phyloP scores from a whole-genome alignment of 2,329 filamentous ascomycete genomes.

The Macrophomina phaseolina region DNA sequence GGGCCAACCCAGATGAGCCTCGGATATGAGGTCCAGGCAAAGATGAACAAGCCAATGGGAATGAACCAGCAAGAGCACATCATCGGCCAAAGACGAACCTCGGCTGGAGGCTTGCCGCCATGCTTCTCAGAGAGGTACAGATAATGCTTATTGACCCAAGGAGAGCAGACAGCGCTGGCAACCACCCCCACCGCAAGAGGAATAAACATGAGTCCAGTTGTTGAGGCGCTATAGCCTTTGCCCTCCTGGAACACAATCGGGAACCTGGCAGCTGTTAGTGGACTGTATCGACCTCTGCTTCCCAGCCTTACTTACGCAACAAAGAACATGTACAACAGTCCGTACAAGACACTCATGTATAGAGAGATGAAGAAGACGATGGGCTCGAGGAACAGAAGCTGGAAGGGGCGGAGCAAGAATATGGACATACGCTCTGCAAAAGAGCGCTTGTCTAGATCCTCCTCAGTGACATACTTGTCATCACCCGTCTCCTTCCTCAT shows the following conservation, averaged over 20 bases:
- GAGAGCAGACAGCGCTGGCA: slow-evolving; percentile 68
- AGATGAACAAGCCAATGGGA: slow-evolving; percentile 69
- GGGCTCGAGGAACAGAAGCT: slow-evolving; percentile 81
- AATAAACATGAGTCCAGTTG: slow-evolving; percentile 86
- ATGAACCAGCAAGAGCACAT: slow-evolving; percentile 63
- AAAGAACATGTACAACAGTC: slow-evolving; percentile 78
- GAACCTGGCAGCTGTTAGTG: slow-evolving; percentile 48
- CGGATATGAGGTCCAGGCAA: slow-evolving; percentile 72
- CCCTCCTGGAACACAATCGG: slow-evolving; percentile 75
- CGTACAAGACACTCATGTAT: slow-evolving; percentile 85
- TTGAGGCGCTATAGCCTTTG: slow-evolving; percentile 77
- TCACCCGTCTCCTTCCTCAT: slow-evolving; percentile 73
- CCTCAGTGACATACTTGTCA: slow-evolving; percentile 73
- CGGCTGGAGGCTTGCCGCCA: slow-evolving; percentile 76
- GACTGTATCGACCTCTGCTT: slow-evolving; percentile 38
- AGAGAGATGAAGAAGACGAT: slow-evolving; percentile 84
- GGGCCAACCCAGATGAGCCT: slow-evolving; percentile 73
- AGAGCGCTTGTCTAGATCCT: slow-evolving; percentile 76
- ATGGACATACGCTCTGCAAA: slow-evolving; percentile 71
- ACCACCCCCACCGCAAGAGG: slow-evolving; percentile 79
- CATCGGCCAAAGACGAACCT: slow-evolving; percentile 80
- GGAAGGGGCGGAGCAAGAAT: slow-evolving; percentile 82
- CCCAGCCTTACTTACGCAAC: slow-evolving; percentile 52
- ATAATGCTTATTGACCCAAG: slow-evolving; percentile 83
- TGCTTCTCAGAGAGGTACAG: slow-evolving; percentile 66